These are phyloP conservation scores for Sistotremastrum suecicum DNA, from an alignment of 768 basidiomycete genomes.

Conservation along the genomic window DNA sequence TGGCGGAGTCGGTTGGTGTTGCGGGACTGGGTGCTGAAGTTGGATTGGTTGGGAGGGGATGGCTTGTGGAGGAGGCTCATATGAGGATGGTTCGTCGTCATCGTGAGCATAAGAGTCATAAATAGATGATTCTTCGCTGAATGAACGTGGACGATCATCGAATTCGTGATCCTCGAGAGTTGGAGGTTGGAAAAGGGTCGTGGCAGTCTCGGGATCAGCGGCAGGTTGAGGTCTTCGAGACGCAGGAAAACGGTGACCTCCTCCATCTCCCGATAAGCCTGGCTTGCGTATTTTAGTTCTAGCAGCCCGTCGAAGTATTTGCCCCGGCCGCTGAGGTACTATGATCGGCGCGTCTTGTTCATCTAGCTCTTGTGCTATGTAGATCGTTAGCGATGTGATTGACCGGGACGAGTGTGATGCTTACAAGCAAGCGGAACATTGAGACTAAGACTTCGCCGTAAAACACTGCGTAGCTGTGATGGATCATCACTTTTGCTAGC, in stretches of 20 bases:
- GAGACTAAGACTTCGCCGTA: constrained; percentile 78
- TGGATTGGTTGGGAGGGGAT: constrained; percentile 43
- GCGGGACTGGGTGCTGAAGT: constrained; percentile 4
- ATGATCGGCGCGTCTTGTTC: constrained; percentile 88
- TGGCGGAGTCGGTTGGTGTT: constrained; percentile 36
- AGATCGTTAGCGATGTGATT: constrained; percentile 57
- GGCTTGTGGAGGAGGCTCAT: constrained; percentile 20
- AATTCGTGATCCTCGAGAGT: constrained; percentile 30
- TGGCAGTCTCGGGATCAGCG: constrained; percentile 7
- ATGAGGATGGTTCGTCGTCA: constrained; percentile 16
- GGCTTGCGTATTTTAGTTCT: constrained; percentile 93
- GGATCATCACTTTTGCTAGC: constrained; percentile 75
- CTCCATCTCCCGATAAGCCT: constrained; percentile 58
- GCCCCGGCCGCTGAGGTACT: constrained; percentile 54
- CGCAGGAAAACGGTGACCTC: constrained; percentile 64
- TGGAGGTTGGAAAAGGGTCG: constrained; percentile 20
- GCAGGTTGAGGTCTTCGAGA: constrained; percentile 22
- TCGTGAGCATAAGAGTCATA: constrained; percentile 61
- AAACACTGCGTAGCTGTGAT: constrained; percentile 57
- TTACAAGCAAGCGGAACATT: constrained; percentile 76
- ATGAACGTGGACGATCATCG: constrained; percentile 48
- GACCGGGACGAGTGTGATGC: constrained; percentile 31
- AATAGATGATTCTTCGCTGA: constrained; percentile 68
- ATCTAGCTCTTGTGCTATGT: constrained; percentile 43
- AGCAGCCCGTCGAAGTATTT: constrained; percentile 80